These are phyloP conservation scores for Dryadomyces quercus-mongolicae DNA, from an alignment of 2,329 filamentous ascomycete species.

Conservation along the genomic window DNA sequence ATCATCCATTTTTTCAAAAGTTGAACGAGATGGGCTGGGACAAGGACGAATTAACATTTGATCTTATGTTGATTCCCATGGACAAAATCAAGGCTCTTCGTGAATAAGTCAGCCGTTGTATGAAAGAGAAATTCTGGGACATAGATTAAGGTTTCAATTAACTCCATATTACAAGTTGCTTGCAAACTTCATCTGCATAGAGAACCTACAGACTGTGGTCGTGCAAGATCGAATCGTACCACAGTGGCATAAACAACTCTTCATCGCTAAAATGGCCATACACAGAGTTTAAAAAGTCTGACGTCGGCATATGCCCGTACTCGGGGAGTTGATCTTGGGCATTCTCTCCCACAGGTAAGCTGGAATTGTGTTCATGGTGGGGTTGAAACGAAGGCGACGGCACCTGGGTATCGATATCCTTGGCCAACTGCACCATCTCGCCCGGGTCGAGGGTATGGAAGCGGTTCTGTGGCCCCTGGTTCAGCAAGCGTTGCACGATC, in stretches of 20 bases:
- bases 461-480: not conserved
- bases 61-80: not conserved
- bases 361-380: not conserved
- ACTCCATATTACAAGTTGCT: too few species aligned
- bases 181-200: too few species aligned
- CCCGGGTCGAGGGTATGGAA: not conserved
- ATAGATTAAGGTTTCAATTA: too few species aligned
- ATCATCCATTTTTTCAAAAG: not conserved
- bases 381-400: not conserved
- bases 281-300: too few species aligned
- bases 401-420: not conserved
- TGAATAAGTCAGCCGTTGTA: too few species aligned
- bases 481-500: slow-evolving; percentile 1
- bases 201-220: too few species aligned
- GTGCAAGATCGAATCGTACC: not conserved
- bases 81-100: not conserved
- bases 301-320: too few species aligned
- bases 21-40: not conserved
- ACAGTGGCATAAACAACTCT: slow-evolving; percentile 1
- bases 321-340: too few species aligned
- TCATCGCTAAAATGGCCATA: not conserved
- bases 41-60: not conserved
- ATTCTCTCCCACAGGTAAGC: not conserved
- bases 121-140: too few species aligned
- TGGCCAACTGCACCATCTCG: not conserved